Evolutionary conservation across 345 rosid genomes (phyloP).

Genomic region (Citrus inodora): DNA sequence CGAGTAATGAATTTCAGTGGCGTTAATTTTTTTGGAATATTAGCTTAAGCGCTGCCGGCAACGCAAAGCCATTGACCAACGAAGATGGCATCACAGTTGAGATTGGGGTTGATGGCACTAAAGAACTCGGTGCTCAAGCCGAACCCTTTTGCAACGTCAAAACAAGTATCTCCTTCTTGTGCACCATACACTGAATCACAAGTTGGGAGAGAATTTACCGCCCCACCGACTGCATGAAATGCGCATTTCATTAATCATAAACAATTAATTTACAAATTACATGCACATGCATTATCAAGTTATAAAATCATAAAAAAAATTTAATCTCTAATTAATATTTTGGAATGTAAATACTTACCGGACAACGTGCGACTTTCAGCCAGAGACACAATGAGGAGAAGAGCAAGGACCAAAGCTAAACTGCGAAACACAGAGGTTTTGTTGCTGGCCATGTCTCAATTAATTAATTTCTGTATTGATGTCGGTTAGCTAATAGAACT

Average conservation of each 20-base stretch:
- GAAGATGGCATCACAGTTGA: slow-evolving; percentile 24
- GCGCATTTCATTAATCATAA: background rate
- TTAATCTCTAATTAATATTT: background rate
- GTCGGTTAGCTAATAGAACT: background rate
- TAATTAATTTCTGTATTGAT: background rate
- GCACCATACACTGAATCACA: slow-evolving; percentile 12
- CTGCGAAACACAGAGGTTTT: background rate
- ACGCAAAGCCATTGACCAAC: slow-evolving; percentile 42
- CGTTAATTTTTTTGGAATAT: background rate
- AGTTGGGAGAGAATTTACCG: background rate
- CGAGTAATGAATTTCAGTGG: too few species aligned
- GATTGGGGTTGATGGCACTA: slow-evolving; percentile 28
- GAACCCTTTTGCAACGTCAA: background rate
- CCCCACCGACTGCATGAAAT: background rate
- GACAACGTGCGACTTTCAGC: slow-evolving; percentile 10
- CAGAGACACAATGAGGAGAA: slow-evolving; percentile 13
- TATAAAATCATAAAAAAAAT: background rate
- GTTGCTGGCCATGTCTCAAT: slow-evolving; percentile 6
- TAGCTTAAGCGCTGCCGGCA: slow-evolving; percentile 6
- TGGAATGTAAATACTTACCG: background rate
- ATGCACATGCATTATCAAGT: background rate
- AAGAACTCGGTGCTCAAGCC: background rate
- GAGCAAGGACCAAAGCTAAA: slow-evolving; percentile 13
- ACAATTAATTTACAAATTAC: background rate
- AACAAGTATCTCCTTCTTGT: slow-evolving; percentile 16